These are phyloP conservation scores for Peniophora sp. DNA, from an alignment of 1,284 basidiomycete genomes.

Conservation along the genomic window DNA sequence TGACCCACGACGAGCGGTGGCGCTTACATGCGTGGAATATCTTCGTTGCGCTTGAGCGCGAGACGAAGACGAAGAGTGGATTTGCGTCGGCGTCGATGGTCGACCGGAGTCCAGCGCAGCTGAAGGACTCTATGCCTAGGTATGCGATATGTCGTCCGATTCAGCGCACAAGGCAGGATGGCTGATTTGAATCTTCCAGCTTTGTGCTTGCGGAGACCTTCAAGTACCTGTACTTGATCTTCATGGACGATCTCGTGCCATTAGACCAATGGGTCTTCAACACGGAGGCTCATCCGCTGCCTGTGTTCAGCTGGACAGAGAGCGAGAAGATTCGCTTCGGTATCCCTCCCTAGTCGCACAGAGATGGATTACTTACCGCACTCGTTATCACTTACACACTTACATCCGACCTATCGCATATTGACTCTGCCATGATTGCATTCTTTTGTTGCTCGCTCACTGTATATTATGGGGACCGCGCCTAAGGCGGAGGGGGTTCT, in stretches of 20 bases:
- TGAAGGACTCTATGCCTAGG: slow-evolving; percentile 64
- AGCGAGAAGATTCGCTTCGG: slow-evolving; percentile 21
- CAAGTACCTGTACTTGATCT: slow-evolving; percentile 63
- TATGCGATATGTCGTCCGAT: slow-evolving; percentile 48
- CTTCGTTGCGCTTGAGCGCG: slow-evolving; percentile 61
- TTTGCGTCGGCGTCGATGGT: slow-evolving; percentile 52
- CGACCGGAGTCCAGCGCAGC: slow-evolving; percentile 25
- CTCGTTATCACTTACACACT: too few relatives aligned
- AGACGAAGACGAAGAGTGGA: slow-evolving; percentile 41
- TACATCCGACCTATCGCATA: too few relatives aligned
- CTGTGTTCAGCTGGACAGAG: slow-evolving; percentile 61
- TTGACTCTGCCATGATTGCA: too few relatives aligned
- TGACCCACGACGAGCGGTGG: slow-evolving; percentile 63
- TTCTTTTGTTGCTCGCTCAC: too few relatives aligned
- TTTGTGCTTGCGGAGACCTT: slow-evolving; percentile 30
- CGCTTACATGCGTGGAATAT: slow-evolving; percentile 72
- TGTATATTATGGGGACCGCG: too few relatives aligned
- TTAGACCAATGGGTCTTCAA: slow-evolving; percentile 78
- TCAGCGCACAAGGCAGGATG: neutral
- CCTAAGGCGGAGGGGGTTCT: too few relatives aligned
- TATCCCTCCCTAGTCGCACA: slow-evolving; percentile 4
- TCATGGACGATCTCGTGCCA: slow-evolving; percentile 49
- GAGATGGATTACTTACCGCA: too few relatives aligned
- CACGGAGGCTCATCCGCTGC: slow-evolving; percentile 78
- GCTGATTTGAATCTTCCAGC: neutral